A percentile compares a stretch with the other conserved stretches of the same genome.
Evolutionary conservation across 768 basidiomycete species (phyloP).

Genomic region (Psilocybe azurescens): DNA sequence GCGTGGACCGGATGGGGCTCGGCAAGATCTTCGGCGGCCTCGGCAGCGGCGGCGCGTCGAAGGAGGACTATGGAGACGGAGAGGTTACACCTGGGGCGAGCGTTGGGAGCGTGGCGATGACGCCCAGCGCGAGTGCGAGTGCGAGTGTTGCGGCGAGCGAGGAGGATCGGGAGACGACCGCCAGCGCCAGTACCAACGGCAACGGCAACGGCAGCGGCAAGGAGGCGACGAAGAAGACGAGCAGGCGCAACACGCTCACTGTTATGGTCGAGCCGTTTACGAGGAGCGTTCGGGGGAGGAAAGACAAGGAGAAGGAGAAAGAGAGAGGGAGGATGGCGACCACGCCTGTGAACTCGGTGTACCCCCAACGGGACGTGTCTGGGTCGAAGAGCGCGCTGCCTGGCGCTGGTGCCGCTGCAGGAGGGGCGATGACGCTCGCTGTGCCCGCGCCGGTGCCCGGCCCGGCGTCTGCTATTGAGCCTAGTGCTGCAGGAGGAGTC

Average conservation of each 20-base stretch:
- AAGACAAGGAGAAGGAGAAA: constrained; percentile 28
- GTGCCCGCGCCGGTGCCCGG: neutral
- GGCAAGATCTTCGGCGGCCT: constrained; percentile 70
- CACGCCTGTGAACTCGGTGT: constrained; percentile 11
- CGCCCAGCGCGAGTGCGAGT: constrained; percentile 23
- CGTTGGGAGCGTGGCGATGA: constrained; percentile 20
- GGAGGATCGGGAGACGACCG: neutral
- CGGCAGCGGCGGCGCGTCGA: neutral
- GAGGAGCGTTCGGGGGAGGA: constrained; percentile 54
- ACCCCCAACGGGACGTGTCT: neutral
- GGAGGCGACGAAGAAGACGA: constrained; percentile 54
- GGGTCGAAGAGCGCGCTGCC: neutral
- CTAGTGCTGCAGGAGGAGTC: constrained; percentile 12
- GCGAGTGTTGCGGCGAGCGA: neutral
- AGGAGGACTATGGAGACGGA: neutral
- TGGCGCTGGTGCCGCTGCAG: neutral
- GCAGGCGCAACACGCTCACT: constrained; percentile 81
- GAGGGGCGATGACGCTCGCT: neutral
- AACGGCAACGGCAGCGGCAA: constrained; percentile 9
- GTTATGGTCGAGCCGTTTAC: constrained; percentile 85
- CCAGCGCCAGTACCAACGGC: neutral
- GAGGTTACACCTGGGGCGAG: constrained; percentile 22
- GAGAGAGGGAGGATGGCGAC: neutral
- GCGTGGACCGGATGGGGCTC: constrained; percentile 80
- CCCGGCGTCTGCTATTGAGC: constrained; percentile 8